phyloP scores from a whole-genome alignment of 1,139 yeast genomes.

The Nakaseomyces nivariensis region DNA sequence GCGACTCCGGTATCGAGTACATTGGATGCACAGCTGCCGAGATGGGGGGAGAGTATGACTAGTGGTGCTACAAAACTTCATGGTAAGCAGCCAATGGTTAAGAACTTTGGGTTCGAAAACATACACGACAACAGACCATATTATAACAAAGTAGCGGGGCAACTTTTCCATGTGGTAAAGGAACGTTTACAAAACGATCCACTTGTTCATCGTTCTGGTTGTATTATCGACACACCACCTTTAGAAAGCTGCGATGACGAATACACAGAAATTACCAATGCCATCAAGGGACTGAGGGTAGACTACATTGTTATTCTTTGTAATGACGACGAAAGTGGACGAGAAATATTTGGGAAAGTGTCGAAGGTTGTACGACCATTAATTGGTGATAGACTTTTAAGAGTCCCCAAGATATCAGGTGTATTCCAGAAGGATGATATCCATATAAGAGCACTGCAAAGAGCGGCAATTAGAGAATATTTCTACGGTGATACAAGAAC shows the following conservation, averaged over 20 bases:
- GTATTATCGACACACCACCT: slow-evolving; percentile 76
- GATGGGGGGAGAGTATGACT: slow-evolving; percentile 78
- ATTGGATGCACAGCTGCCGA: slow-evolving; percentile 63
- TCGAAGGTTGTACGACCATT: slow-evolving; percentile 8
- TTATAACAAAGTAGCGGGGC: slow-evolving; percentile 46
- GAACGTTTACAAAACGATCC: slow-evolving; percentile 52
- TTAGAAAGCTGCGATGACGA: slow-evolving; percentile 41
- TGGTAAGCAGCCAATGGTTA: slow-evolving; percentile 80
- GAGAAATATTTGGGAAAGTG: slow-evolving; percentile 9
- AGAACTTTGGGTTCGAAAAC: slow-evolving; percentile 64
- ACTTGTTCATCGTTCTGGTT: slow-evolving; percentile 46
- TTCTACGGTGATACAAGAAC: slow-evolving; percentile 67
- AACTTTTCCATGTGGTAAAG: slow-evolving; percentile 49
- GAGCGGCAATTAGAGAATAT: slow-evolving; percentile 71
- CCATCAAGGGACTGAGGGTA: slow-evolving; percentile 32
- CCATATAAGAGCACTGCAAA: slow-evolving; percentile 60
- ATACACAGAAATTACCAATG: slow-evolving; percentile 27
- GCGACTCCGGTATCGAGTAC: slow-evolving; percentile 79
- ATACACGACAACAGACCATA: slow-evolving; percentile 50
- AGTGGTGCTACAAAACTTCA: slow-evolving; percentile 80
- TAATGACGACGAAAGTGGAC: slow-evolving; percentile 39
- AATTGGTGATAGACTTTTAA: slow-evolving; percentile 13
- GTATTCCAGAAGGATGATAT: slow-evolving; percentile 63
- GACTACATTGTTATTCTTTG: slow-evolving; percentile 51
- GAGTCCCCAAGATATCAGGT: slow-evolving; percentile 24